phyloP scores from a whole-genome alignment of 345 rosid species.

The Theobroma cacao region DNA sequence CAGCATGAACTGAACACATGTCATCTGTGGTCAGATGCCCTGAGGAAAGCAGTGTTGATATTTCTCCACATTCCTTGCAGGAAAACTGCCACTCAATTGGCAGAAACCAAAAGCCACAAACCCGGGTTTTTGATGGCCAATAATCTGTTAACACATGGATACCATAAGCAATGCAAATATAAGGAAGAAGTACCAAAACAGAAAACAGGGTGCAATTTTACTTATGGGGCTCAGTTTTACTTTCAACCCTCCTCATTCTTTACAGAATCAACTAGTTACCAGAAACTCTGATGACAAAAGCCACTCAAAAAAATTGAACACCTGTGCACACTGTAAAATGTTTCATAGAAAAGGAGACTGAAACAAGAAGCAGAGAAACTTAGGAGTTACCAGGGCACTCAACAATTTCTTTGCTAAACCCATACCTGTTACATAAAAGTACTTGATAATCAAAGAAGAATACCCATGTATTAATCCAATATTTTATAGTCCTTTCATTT shows the following conservation, averaged over 20 bases:
- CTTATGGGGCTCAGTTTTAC: not conserved
- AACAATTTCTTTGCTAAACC: slow-evolving; percentile 87
- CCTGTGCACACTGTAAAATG: not conserved
- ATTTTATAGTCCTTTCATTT: not conserved
- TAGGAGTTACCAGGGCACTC: slow-evolving; percentile 72
- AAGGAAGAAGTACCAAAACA: not conserved
- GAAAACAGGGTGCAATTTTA: not conserved
- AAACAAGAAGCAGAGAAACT: not conserved
- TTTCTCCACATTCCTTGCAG: slow-evolving; percentile 61
- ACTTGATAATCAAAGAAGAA: slow-evolving; percentile 3
- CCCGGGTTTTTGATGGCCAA: slow-evolving; percentile 69
- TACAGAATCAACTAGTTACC: not conserved
- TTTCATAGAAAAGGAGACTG: not conserved
- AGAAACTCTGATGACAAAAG: not conserved
- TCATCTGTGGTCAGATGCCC: slow-evolving; percentile 25
- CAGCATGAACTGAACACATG: slow-evolving; percentile 59
- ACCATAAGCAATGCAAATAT: not conserved
- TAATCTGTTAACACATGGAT: slow-evolving; percentile 52
- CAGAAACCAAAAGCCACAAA: slow-evolving; percentile 90
- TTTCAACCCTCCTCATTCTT: too few species aligned
- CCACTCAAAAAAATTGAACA: not conserved
- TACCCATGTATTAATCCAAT: not conserved
- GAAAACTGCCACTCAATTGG: slow-evolving; percentile 85
- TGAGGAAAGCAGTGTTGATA: slow-evolving; percentile 26
- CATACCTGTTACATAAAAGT: slow-evolving; percentile 59